These are phyloP conservation scores for Babesia sp. DNA, from an alignment of 169 alveolate genomes.

Conservation along the genomic window DNA sequence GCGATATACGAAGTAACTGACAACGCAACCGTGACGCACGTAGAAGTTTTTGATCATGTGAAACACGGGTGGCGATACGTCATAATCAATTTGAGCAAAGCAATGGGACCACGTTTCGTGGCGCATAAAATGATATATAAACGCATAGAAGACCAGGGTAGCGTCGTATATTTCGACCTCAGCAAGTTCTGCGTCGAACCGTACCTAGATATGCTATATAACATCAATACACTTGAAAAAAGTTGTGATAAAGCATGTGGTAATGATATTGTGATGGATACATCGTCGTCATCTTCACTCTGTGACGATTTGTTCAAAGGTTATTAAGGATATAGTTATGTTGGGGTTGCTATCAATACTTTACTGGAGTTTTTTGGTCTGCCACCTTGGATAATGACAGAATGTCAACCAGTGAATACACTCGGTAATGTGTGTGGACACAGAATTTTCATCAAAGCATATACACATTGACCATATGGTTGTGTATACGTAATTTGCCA, in stretches of 20 bases:
- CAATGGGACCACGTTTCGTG: background rate
- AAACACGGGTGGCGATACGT: conserved; percentile 7
- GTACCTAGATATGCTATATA: background rate
- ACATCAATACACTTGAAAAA: background rate
- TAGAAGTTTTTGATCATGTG: background rate
- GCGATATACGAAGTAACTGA: background rate
- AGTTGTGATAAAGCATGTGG: background rate
- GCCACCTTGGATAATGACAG: too few species aligned
- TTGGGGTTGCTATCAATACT: too few species aligned
- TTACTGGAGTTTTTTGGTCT: too few species aligned
- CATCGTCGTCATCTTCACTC: too few species aligned
- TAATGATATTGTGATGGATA: background rate
- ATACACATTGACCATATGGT: too few species aligned
- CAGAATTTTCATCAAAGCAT: too few species aligned
- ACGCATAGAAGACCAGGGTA: background rate
- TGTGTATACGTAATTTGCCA: too few species aligned
- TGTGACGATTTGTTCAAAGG: too few species aligned
- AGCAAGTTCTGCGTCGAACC: background rate
- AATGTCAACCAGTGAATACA: too few species aligned
- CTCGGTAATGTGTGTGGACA: too few species aligned
- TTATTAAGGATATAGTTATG: too few species aligned
- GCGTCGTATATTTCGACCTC: background rate
- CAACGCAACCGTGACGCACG: background rate
- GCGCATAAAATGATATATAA: background rate
- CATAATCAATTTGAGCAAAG: background rate